Conservation (phyloP, 345 rosid species). For the Salix viminalis region DNA sequence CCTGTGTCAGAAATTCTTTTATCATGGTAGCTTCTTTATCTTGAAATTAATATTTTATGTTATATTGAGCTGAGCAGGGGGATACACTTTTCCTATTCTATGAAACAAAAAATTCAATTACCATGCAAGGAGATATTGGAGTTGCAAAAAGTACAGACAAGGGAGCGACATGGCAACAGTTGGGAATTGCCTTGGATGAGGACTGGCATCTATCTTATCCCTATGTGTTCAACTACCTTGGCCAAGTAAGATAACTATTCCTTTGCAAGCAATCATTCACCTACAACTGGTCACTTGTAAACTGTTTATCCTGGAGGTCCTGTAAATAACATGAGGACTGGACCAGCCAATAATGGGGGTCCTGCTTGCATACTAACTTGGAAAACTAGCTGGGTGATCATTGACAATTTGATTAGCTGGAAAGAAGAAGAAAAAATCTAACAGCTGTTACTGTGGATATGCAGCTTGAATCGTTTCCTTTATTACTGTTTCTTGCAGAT, state of each 20-base stretch:
- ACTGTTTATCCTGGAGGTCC: background rate
- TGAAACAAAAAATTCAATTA: constrained; percentile 73
- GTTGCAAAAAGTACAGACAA: constrained; percentile 74
- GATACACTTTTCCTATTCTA: constrained; percentile 66
- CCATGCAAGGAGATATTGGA: constrained; percentile 93
- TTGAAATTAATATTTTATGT: background rate
- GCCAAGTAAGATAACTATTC: constrained; percentile 51
- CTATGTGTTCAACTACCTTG: constrained; percentile 65
- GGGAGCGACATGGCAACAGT: constrained; percentile 88
- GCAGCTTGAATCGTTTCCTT: background rate
- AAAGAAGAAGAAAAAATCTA: background rate
- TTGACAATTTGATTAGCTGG: background rate
- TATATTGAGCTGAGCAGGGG: constrained; percentile 42
- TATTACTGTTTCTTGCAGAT: constrained; percentile 42
- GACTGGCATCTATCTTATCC: constrained; percentile 96
- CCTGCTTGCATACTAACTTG: background rate
- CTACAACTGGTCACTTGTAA: background rate
- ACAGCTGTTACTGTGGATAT: background rate
- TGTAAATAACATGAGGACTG: background rate
- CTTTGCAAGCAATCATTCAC: background rate
- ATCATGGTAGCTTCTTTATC: background rate
- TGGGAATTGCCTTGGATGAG: constrained; percentile 90
- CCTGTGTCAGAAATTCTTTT: background rate
- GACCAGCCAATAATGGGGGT: background rate
- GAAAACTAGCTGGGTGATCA: background rate